Evolutionary conservation across 2,329 filamentous ascomycete species (phyloP), one percentile per base, ranked within the genome.

Genomic region (Penicillium sp.): DNA sequence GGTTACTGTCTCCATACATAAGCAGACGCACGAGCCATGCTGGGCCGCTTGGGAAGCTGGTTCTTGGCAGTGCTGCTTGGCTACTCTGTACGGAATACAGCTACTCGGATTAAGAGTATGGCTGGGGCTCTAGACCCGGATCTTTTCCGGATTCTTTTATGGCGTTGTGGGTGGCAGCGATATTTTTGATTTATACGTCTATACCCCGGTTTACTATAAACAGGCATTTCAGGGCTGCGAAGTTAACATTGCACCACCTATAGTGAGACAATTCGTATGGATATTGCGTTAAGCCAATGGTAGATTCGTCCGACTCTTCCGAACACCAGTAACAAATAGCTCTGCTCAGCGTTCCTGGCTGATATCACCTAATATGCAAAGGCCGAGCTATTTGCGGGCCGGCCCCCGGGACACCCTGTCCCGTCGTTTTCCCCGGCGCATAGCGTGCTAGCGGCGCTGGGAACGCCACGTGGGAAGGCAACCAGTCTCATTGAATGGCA

Each of bases 391-490:
- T 53, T 44, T 38, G 42, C 44, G 36, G 48, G 55, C 47, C 36
- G 38, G 31, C 16, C 41, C 47, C 52, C 43, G 22, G 38, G 35
- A 10, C n/a, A 45, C 42, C 17, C 26, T 33, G 50, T 28, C 33
- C 37, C 38, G 35, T 53, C 11, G 26, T 26, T 38, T 26, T n/a
- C 51, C 51, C 40, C 42, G 30, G 30, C 33, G 12, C 26, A 43
- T 28, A 50, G 40, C 37, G 38, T 31, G 33, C 30, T 35, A 40
- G 40, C 19, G 44, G 46, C 40, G 33, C 53, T 55, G 40, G 43
- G 22, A 40, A 41, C 43, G 54, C 58, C 62, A 65, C 63, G 60
- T 65, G 61, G 61, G 58, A 10, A 45, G 26, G 35, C 45, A 33
- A 12, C 37, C 31, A 25, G 48, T 30, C 36, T 45, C 47, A 57